Conservation (phyloP, 2,329 filamentous ascomycete genomes). For the Lasiodiplodia theobromae region DNA sequence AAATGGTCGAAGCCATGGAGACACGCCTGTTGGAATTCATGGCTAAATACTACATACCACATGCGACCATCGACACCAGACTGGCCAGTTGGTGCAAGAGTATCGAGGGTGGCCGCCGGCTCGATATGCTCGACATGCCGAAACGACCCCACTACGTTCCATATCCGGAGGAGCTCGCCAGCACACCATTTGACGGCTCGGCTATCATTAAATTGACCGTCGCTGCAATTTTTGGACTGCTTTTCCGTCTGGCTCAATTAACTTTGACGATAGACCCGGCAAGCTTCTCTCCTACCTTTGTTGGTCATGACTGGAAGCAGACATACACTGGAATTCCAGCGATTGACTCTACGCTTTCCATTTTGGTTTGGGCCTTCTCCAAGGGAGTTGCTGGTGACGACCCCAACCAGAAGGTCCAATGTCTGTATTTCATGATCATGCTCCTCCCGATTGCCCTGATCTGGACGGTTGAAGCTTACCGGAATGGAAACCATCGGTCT, state of each 20-base stretch:
- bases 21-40: slow-evolving; percentile 15
- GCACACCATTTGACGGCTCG: slow-evolving; percentile 12
- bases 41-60: slow-evolving; percentile 27
- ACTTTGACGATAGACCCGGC: not conserved
- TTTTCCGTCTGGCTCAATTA: slow-evolving; percentile 4
- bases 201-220: not conserved
- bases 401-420: slow-evolving; percentile 23
- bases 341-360: not conserved
- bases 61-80: not conserved
- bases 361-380: not conserved
- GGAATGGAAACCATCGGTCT: slow-evolving; percentile 7
- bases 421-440: slow-evolving; percentile 27
- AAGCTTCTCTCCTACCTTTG: not conserved
- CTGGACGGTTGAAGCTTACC: slow-evolving; percentile 30
- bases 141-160: slow-evolving; percentile 11
- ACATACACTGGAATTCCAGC: slow-evolving; percentile 1
- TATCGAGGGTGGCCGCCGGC: slow-evolving; percentile 18
- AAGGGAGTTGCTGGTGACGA: slow-evolving; percentile 14
- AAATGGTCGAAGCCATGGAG: slow-evolving; percentile 21
- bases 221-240: not conserved
- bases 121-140: slow-evolving; percentile 26
- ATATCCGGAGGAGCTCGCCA: slow-evolving; percentile 26
- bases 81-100: not conserved
- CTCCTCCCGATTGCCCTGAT: slow-evolving; percentile 16
- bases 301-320: not conserved